These are phyloP conservation scores for Astrothelium subdiscretum DNA, from an alignment of 495 filamentous ascomycete species.

Conservation along the genomic window DNA sequence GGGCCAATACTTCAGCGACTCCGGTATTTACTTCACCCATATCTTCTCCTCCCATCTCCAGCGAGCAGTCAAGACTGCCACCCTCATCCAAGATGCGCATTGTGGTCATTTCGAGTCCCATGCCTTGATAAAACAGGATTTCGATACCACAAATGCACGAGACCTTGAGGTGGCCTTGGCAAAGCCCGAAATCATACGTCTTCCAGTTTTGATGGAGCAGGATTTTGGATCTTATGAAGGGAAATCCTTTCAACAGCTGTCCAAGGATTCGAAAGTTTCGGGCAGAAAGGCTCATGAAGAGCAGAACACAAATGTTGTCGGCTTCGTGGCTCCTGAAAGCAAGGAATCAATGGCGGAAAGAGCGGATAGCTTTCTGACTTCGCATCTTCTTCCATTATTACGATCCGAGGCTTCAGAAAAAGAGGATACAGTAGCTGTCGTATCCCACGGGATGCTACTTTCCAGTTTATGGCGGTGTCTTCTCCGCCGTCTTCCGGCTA, in stretches of 20 bases:
- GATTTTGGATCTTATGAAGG: slow-evolving; percentile 64
- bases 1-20: slow-evolving; percentile 44
- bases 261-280: slow-evolving; percentile 5
- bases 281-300: slow-evolving; percentile 15
- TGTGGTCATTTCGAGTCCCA: neutral
- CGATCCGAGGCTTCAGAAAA: slow-evolving; percentile 18
- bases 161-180: too few species aligned
- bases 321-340: slow-evolving; percentile 43
- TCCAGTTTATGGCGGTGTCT: slow-evolving; percentile 53
- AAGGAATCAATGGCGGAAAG: slow-evolving; percentile 53
- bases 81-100: slow-evolving; percentile 47
- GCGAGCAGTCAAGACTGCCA: slow-evolving; percentile 60
- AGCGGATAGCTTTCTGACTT: slow-evolving; percentile 49
- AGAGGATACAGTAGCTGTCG: slow-evolving; percentile 44
- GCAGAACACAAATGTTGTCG: slow-evolving; percentile 23
- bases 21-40: slow-evolving; percentile 38
- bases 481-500: slow-evolving; percentile 39
- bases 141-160: too few species aligned
- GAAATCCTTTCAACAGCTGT: slow-evolving; percentile 31
- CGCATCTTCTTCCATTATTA: slow-evolving; percentile 47
- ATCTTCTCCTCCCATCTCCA: slow-evolving; percentile 74
- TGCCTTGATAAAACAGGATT: neutral
- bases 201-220: slow-evolving; percentile 53
- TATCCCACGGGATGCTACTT: slow-evolving; percentile 74
- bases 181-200: slow-evolving; percentile 31